Percentiles rank a stretch among this genome's conserved stretches.
Evolutionary conservation across 495 filamentous ascomycete species (phyloP).

Genomic region (Penicillium manginii): DNA sequence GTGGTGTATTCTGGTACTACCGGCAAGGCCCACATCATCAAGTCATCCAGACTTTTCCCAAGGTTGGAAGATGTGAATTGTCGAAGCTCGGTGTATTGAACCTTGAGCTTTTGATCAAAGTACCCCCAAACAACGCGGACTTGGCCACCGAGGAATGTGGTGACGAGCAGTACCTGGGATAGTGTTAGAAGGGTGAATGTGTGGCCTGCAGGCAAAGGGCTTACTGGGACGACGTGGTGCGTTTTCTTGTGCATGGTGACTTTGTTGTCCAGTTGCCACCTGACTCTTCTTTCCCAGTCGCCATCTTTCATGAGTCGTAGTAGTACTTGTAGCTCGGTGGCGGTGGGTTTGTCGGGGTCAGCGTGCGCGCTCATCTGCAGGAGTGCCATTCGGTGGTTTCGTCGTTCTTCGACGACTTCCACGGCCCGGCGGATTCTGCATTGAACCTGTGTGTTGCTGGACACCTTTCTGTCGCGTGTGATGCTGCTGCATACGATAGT

Average conservation of each 20-base stretch:
- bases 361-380: background rate
- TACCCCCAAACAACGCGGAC: conserved; percentile 4
- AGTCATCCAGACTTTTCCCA: background rate
- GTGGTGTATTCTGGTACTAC: background rate
- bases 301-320: background rate
- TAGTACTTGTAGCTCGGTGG: background rate
- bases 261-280: background rate
- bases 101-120: conserved; percentile 3
- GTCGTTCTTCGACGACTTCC: conserved; percentile 1
- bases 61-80: background rate
- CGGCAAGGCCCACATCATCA: conserved; percentile 2
- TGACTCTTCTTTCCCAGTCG: background rate
- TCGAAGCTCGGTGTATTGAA: conserved; percentile 3
- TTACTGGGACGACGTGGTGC: conserved; percentile 6
- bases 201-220: background rate
- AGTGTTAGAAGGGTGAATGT: background rate
- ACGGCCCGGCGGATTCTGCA: background rate
- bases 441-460: background rate
- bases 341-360: background rate
- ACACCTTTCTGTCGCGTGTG: background rate
- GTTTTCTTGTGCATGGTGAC: background rate
- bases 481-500: background rate
- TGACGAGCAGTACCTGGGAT: conserved; percentile 6
- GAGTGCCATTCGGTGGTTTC: background rate
- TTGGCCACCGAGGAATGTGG: conserved; percentile 6